Conservation (phyloP, 306 rosid species). For the Ormosia semicastrata region DNA sequence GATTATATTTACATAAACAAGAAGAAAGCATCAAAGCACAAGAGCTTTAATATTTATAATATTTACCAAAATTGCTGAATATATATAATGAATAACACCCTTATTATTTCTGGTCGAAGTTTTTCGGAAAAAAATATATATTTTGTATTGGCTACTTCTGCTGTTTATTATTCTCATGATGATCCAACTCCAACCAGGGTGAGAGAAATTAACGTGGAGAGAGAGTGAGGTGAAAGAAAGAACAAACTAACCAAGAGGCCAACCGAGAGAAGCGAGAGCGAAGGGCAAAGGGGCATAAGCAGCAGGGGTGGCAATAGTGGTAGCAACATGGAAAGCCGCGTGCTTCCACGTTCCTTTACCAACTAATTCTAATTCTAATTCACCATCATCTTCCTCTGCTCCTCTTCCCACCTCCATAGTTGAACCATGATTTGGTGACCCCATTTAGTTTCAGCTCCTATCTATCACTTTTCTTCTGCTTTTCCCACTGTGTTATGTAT, state of each 20-base stretch:
- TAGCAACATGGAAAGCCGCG: slow-evolving; percentile 75
- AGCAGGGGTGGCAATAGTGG: slow-evolving; percentile 81
- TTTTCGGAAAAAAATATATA: no score
- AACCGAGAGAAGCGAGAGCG: slow-evolving; percentile 78
- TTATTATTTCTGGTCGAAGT: no score
- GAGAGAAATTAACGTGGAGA: background rate
- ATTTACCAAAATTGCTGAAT: background rate
- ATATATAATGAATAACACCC: no score
- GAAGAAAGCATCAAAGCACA: background rate
- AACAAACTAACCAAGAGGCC: slow-evolving; percentile 61
- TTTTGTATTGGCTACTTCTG: no score
- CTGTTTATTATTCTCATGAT: background rate
- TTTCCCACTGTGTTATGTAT: background rate
- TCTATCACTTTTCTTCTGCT: background rate
- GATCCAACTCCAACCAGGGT: background rate
- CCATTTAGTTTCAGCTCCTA: slow-evolving; percentile 14
- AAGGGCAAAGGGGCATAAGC: slow-evolving; percentile 83
- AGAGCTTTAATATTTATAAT: background rate
- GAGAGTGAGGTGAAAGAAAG: background rate
- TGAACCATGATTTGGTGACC: background rate
- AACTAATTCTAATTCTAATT: background rate
- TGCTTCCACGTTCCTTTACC: slow-evolving; percentile 73
- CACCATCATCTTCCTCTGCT: background rate
- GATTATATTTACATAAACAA: no score
- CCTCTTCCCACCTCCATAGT: background rate